Percentiles rank a stretch among this genome's conserved stretches.
These are phyloP conservation scores for Acidiella bohemica DNA, from an alignment of 495 filamentous ascomycete species.

Conservation along the genomic window DNA sequence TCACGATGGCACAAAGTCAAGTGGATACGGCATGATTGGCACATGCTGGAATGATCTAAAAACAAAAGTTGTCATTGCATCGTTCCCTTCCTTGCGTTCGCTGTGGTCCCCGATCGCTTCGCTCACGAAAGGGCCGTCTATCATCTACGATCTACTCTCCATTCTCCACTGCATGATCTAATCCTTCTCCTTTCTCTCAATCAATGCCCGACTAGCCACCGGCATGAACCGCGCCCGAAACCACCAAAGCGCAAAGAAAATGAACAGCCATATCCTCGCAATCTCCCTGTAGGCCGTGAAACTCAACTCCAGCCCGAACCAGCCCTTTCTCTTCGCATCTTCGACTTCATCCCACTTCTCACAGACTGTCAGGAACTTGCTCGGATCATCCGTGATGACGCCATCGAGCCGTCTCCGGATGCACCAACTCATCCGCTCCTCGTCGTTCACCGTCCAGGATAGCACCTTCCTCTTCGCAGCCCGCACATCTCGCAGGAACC, in stretches of 20 bases:
- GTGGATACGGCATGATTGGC: too few relatives aligned
- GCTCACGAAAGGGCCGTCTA: too few relatives aligned
- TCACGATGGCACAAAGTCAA: too few relatives aligned
- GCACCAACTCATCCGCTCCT: constrained; percentile 59
- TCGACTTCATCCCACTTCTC: constrained; percentile 21
- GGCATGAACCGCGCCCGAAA: constrained; percentile 18
- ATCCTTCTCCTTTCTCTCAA: not conserved
- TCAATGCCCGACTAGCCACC: constrained; percentile 11
- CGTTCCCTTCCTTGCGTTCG: too few relatives aligned
- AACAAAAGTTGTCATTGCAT: too few relatives aligned
- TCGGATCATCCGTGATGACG: constrained; percentile 45
- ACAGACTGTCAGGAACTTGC: constrained; percentile 36
- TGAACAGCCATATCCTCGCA: constrained; percentile 19
- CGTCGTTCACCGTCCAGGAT: constrained; percentile 77
- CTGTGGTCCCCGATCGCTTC: too few relatives aligned
- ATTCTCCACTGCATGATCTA: not conserved
- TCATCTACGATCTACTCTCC: too few relatives aligned
- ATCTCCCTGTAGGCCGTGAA: constrained; percentile 22
- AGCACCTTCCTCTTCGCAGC: constrained; percentile 43
- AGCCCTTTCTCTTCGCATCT: constrained; percentile 6
- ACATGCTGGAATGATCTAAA: too few relatives aligned
- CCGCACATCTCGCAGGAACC: constrained; percentile 49
- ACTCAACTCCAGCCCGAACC: too few relatives aligned
- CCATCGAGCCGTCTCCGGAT: constrained; percentile 41
- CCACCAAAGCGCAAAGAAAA: constrained; percentile 13